Base-by-base conservation (phyloP, 2,329 filamentous ascomycete genomes). In the Didymella arachidicola region DNA sequence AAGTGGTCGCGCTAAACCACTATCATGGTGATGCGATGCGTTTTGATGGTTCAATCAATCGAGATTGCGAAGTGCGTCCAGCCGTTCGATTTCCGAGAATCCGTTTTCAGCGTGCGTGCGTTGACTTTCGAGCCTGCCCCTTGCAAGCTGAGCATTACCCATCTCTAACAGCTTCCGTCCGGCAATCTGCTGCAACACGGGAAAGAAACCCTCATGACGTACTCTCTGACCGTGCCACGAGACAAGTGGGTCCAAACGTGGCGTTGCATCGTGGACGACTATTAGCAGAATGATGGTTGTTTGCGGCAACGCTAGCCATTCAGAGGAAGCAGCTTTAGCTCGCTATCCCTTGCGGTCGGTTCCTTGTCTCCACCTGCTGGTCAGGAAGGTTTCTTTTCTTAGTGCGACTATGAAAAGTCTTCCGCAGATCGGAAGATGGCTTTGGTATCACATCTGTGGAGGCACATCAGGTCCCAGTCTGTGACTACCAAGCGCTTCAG, bases 181-280 rank as follows among this genome's bases (percentile, higher is more conserved):
- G 65, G 67, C 66, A 73, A 70, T 72, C 67, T 72, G 67, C 68
- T 72, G 68, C 68, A 62, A 69, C 69, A 65, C 70, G 70, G 71
- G 66, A 73, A 65, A 58, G 55, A 63, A 60, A 60, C 69, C 65
- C 62, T 68, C 55, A 76, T 76, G 74, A 76, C 74, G 74, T 75
- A 73, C 63, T 42, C 63, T 51, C n/a, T 62, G 61, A 61, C 57
- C 61, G 49, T 64, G 64, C 73, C 72, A 74, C 72, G 72, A 75
- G 70, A 73, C 61, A 63, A 64, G 72, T 76, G 73, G 73, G 68
- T 68, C 72, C 59, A 52, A 74, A 72, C 71, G 71, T 76, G 73
- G 72, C 73, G 72, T 63, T 60, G 61, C 66, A 70, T 70, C 63
- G 66, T 64, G 57, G 62, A 67, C 65, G 64, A 49, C 58, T 61